These are phyloP conservation scores for Geotrichum siamense DNA, from an alignment of 1,139 yeast species.

Conservation along the genomic window DNA sequence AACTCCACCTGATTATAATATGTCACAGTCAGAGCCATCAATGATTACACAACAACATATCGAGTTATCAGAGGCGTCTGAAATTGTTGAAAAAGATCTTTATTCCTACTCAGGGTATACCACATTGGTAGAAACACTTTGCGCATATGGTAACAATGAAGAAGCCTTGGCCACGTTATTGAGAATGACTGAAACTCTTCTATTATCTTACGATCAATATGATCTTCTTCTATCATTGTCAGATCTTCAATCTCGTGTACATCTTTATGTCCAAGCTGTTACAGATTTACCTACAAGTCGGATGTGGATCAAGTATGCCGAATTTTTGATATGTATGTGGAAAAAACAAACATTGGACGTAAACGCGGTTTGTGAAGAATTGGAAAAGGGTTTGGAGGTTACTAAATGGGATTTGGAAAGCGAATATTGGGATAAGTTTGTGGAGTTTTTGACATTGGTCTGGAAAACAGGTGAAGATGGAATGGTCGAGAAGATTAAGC, in stretches of 20 bases:
- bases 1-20: too few species aligned
- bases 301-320: slow-evolving; percentile 24
- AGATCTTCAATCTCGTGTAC: slow-evolving; percentile 13
- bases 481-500: not conserved
- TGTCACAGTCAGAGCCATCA: not conserved
- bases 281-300: slow-evolving; percentile 18
- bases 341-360: slow-evolving; percentile 12
- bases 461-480: slow-evolving; percentile 5
- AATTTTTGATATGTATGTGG: slow-evolving; percentile 20
- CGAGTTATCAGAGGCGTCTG: not conserved
- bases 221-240: slow-evolving; percentile 23
- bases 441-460: slow-evolving; percentile 17
- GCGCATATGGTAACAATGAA: slow-evolving; percentile 1
- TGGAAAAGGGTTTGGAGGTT: slow-evolving; percentile 25
- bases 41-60: not conserved
- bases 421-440: slow-evolving; percentile 38
- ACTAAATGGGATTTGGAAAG: slow-evolving; percentile 37
- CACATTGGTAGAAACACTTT: slow-evolving; percentile 5
- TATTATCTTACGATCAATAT: slow-evolving; percentile 25
- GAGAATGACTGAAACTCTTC: slow-evolving; percentile 19
- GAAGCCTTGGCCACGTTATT: slow-evolving; percentile 19
- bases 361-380: slow-evolving; percentile 9
- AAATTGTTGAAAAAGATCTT: slow-evolving; percentile 7
- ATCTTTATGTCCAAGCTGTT: slow-evolving; percentile 21
- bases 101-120: slow-evolving; percentile 13